Base-by-base conservation (phyloP, 228 moss, liverwort and hornwort genomes). In the Sphagnum magellanicum region DNA sequence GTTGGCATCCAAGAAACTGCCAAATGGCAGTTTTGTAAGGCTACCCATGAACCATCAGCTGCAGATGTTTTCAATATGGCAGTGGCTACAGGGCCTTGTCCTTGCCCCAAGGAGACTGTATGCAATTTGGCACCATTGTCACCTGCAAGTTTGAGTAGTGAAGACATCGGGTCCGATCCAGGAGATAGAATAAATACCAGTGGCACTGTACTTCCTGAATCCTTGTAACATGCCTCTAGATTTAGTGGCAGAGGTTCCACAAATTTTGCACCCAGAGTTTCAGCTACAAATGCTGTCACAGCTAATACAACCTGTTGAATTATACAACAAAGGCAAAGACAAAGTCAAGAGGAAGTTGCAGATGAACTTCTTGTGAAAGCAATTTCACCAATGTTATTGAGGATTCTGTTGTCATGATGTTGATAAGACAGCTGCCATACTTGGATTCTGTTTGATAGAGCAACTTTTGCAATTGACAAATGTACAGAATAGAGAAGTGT, bases 1-100 rank as follows among this genome's bases (percentile, higher is more conserved):
- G 90, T 82, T 5, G 95, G 84, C 95, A 95, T 92, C 92, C 95
- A 95, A 0, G 92, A 92, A 1, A 92, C 87, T 3, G 95, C 92
- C 0, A 92, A 66, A 64, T 95, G 95, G 58, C 95, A 95, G 0
- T 92, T 95, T 76, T 92, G 92, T 64, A 95, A 78, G 13, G 81
- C 90, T 52, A 95, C 92, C 95, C 95, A 95, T 0, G 87, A 92
- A 4, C 95, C 92, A 8, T 94, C 91, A 0, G 78, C 63, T 0
- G 73, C 70, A 0, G 91, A 87, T 53, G 80, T 89, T 62, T 75
- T 74, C 68, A 91, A 81, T 3, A 91, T 79, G 4, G 94, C 88
- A 0, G 82, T 89, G 4, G 94, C 91, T 0, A 94, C 84, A 0
- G 91, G 89, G 0, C 94, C 94, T 70, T 94, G 94, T 1, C 94